These are phyloP conservation scores for Coccomyxa subellipsoidea DNA, from an alignment of 163 green algal genomes.

Conservation along the genomic window DNA sequence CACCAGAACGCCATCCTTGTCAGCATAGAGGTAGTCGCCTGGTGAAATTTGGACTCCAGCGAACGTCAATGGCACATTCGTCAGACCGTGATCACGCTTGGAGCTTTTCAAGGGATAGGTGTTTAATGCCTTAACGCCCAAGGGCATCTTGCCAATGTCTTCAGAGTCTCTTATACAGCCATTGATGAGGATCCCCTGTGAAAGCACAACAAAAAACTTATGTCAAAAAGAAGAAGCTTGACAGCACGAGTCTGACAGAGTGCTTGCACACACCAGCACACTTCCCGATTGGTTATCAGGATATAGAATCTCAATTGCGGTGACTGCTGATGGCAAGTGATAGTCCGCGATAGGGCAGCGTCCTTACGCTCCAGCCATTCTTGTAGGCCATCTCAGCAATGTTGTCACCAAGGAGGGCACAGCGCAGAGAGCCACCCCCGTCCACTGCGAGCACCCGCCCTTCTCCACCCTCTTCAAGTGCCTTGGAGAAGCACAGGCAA, in stretches of 20 bases:
- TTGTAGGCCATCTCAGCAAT: constrained; percentile 82
- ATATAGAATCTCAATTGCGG: too few species aligned
- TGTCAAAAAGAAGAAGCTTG: too few species aligned
- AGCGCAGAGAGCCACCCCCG: constrained; percentile 80
- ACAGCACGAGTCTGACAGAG: too few species aligned
- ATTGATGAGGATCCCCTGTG: constrained; percentile 89
- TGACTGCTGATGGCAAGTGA: neutral
- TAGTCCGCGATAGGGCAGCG: too few species aligned
- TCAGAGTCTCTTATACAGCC: constrained; percentile 91
- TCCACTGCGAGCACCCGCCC: constrained; percentile 92
- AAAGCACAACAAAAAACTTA: neutral
- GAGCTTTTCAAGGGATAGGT: constrained; percentile 92
- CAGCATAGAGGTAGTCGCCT: constrained; percentile 86
- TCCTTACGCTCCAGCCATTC: constrained; percentile 88
- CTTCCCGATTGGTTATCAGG: too few species aligned
- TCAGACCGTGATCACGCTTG: constrained; percentile 86
- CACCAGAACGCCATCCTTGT: constrained; percentile 84
- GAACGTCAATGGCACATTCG: constrained; percentile 85
- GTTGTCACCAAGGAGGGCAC: constrained; percentile 92
- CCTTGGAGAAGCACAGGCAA: too few species aligned
- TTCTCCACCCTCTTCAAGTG: constrained; percentile 74
- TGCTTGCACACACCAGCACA: neutral
- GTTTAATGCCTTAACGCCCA: constrained; percentile 92
- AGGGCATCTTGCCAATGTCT: constrained; percentile 79
- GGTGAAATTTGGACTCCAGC: constrained; percentile 73